These are phyloP conservation scores for Hymenotorrendiella dingleyae DNA, from an alignment of 2,329 filamentous ascomycete species.

Conservation along the genomic window DNA sequence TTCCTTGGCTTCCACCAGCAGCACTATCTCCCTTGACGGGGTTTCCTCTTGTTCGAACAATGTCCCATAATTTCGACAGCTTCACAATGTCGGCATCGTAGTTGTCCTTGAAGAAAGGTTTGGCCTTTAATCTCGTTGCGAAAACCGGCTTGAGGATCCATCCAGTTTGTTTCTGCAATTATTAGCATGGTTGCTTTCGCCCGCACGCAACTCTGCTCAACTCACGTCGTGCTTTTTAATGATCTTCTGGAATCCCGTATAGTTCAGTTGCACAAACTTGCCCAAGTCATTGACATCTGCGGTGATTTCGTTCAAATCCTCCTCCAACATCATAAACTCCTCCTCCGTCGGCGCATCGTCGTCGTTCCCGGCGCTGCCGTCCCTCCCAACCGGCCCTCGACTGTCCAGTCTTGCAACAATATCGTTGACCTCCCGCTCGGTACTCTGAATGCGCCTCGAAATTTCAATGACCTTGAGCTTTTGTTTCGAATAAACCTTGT, in stretches of 20 bases:
- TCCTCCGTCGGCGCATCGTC: slow-evolving; percentile 69
- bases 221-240: slow-evolving; percentile 98
- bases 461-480: slow-evolving; percentile 97
- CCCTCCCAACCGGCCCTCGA: slow-evolving; percentile 41
- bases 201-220: slow-evolving; percentile 13
- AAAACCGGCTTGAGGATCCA: slow-evolving; percentile 97
- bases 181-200: slow-evolving; percentile 15
- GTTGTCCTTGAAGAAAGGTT: slow-evolving; percentile 98
- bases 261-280: slow-evolving; percentile 97
- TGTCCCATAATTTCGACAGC: slow-evolving; percentile 89
- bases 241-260: slow-evolving; percentile 99
- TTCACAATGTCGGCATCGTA: slow-evolving; percentile 95
- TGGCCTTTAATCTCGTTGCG: slow-evolving; percentile 85
- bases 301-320: slow-evolving; percentile 95
- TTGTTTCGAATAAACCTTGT: slow-evolving; percentile 97
- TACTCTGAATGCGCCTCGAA: slow-evolving; percentile 78
- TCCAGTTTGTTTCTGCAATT: slow-evolving; percentile 74
- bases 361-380: slow-evolving; percentile 23
- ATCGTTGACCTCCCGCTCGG: slow-evolving; percentile 83
- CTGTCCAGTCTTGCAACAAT: slow-evolving; percentile 72
- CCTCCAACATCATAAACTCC: slow-evolving; percentile 88
- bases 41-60: slow-evolving; percentile 87
- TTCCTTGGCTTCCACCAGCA: slow-evolving; percentile 87
- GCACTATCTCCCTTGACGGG: slow-evolving; percentile 87
- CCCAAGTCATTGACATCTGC: slow-evolving; percentile 96